Conservation (phyloP, 2,329 filamentous ascomycete species). For the Xylaria sp. region DNA sequence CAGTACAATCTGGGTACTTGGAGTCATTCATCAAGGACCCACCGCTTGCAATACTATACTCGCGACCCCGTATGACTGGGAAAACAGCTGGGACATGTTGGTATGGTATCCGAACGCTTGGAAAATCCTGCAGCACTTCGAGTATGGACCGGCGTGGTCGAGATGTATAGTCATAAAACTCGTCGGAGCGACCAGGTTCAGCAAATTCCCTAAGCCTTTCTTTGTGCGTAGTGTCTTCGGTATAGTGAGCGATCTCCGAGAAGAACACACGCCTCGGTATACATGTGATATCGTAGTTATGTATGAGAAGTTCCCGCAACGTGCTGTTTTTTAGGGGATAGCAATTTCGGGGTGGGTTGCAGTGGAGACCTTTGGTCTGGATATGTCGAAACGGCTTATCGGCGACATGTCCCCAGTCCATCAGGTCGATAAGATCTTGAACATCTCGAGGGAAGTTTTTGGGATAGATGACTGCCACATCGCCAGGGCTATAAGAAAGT, state of each 20-base stretch:
- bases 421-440: constrained; percentile 78
- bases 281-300: constrained; percentile 88
- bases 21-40: constrained; percentile 55
- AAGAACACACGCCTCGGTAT: constrained; percentile 92
- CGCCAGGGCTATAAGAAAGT: constrained; percentile 72
- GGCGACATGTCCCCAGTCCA: constrained; percentile 80
- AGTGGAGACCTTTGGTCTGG: constrained; percentile 31
- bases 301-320: constrained; percentile 78
- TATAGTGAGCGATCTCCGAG: constrained; percentile 79
- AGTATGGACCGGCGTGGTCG: constrained; percentile 89
- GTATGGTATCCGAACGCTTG: constrained; percentile 83
- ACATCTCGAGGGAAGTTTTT: constrained; percentile 89
- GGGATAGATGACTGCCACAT: constrained; percentile 83
- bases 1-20: constrained; percentile 50
- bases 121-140: constrained; percentile 92
- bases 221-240: constrained; percentile 76
- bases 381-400: constrained; percentile 68
- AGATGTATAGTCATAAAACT: constrained; percentile 96
- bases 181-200: constrained; percentile 82
- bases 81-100: constrained; percentile 77
- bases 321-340: constrained; percentile 63
- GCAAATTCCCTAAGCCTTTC: constrained; percentile 87
- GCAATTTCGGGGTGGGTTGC: constrained; percentile 45
- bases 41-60: constrained; percentile 91
- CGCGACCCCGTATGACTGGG: constrained; percentile 84